These are phyloP conservation scores for Aleurites moluccanus DNA, from an alignment of 441 rosid species.

Conservation along the genomic window DNA sequence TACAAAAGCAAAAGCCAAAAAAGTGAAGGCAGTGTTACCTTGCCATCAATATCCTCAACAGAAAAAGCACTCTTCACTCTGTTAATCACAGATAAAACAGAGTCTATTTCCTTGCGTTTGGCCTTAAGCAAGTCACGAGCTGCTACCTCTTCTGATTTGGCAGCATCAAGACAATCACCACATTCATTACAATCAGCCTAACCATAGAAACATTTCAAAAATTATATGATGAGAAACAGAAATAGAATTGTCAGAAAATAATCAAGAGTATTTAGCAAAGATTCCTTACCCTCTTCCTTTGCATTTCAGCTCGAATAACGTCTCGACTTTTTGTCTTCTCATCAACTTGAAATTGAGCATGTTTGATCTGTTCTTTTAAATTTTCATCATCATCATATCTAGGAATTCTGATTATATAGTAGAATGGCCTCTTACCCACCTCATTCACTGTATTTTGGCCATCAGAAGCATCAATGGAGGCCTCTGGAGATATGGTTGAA, in stretches of 20 bases:
- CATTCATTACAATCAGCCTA: slow-evolving; percentile 51
- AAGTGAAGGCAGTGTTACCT: slow-evolving; percentile 37
- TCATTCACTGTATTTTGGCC: slow-evolving; percentile 35
- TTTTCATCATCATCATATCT: slow-evolving; percentile 60
- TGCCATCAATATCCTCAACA: slow-evolving; percentile 59
- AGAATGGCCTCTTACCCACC: slow-evolving; percentile 51
- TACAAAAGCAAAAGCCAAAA: neutral
- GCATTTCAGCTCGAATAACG: slow-evolving; percentile 56
- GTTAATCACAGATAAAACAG: slow-evolving; percentile 51
- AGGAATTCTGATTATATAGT: slow-evolving; percentile 61
- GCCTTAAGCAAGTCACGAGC: slow-evolving; percentile 55
- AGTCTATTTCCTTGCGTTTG: slow-evolving; percentile 71
- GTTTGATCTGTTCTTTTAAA: slow-evolving; percentile 51
- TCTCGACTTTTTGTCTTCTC: slow-evolving; percentile 67
- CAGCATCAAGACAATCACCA: slow-evolving; percentile 40
- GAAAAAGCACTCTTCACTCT: slow-evolving; percentile 51
- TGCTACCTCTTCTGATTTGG: slow-evolving; percentile 56
- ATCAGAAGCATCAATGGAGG: slow-evolving; percentile 42
- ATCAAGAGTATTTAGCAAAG: slow-evolving; percentile 20
- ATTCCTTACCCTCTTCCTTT: slow-evolving; percentile 47
- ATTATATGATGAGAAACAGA: slow-evolving; percentile 23
- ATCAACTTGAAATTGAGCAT: slow-evolving; percentile 52
- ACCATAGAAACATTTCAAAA: slow-evolving; percentile 27
- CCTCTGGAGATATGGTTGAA: slow-evolving; percentile 28
- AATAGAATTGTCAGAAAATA: neutral